Base-by-base conservation (phyloP, 352 stramenopile species). In the Globisporangium sylvaticum region DNA sequence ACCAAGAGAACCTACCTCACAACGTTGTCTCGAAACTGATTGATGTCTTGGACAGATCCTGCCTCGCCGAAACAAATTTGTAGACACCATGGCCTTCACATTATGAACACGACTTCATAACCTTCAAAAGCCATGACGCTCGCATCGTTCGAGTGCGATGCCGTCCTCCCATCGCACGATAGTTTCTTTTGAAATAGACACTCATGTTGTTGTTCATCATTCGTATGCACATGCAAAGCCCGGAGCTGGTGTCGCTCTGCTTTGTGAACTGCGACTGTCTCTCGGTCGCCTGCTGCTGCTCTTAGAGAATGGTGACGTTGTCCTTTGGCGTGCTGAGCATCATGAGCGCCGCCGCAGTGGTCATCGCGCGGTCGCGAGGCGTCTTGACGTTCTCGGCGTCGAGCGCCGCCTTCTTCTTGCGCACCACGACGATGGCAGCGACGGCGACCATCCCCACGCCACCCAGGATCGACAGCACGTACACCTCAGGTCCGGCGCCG, bases 311-410 rank as follows among this genome's bases (percentile, higher is more conserved):
- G 52, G 72, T 88, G 62, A 83, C 48, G 58, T 83, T 81, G 46
- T 87, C 73, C 29, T 79, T 74, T 15, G 81, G 83, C 4, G 83
- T 91, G 63, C 68, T 70, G 62, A 91, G 75, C 58, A 75, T 74
- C 57, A 53, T 48, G 52, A 79, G 58, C 32, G 65, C 66, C 0
- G 74, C 72, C 8, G 72, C 58, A 3, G 79, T 70, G 29, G 64
- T 83, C 42, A 71, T 74, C 1, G 73, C 70, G 3, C 61, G 69
- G 20, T 73, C 73, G 2, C 73, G 74, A 1, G 83, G 81, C 1
- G 77, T 87, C 74, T 92, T 92, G 46, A 68, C 71, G 57, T 92
- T 81, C 22, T 88, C 64, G 27, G 76, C 78, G 31, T 92, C 83
- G 8, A 92, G 66, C 44, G 67, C 27, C 39, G 74, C 59, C 77